A percentile compares a stretch with the other conserved stretches of the same genome.
These are phyloP conservation scores for Calocera viscosa DNA, from an alignment of 768 basidiomycete species.

Conservation along the genomic window DNA sequence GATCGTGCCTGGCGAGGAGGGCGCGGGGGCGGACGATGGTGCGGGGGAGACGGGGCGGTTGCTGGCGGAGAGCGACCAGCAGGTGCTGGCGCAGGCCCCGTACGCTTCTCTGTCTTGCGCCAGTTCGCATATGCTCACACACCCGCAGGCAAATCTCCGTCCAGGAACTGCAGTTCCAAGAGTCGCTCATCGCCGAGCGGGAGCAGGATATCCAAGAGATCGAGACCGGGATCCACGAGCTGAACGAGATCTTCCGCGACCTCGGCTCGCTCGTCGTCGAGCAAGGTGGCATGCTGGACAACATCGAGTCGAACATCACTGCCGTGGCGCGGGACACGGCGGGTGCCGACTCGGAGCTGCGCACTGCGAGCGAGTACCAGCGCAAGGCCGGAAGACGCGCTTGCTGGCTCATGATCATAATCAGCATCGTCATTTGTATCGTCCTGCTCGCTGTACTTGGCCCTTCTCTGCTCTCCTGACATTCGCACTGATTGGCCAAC, in stretches of 20 bases:
- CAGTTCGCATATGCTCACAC: neutral
- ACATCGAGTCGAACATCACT: conserved; percentile 87
- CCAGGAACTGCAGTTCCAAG: conserved; percentile 89
- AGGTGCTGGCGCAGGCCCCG: conserved; percentile 21
- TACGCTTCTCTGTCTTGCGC: neutral
- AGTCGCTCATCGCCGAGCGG: conserved; percentile 85
- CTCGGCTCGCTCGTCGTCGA: conserved; percentile 87
- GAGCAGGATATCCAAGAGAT: conserved; percentile 93
- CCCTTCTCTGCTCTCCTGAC: neutral
- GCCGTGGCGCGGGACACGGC: conserved; percentile 72
- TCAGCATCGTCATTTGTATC: conserved; percentile 73
- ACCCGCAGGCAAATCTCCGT: conserved; percentile 52
- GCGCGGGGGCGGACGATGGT: conserved; percentile 5
- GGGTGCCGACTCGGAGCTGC: conserved; percentile 74
- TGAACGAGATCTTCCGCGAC: conserved; percentile 93
- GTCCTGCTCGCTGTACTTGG: conserved; percentile 81
- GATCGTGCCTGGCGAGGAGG: neutral
- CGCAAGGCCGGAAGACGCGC: conserved; percentile 84
- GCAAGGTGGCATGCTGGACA: conserved; percentile 91
- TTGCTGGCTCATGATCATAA: conserved; percentile 76
- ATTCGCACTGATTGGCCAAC: neutral
- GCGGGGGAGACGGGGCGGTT: conserved; percentile 3
- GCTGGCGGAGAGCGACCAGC: conserved; percentile 18
- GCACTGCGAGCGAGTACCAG: conserved; percentile 84
- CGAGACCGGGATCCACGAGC: conserved; percentile 89